Evolutionary conservation across 2,329 filamentous ascomycete species (phyloP).

Genomic region (Beauveria rudraprayagi): DNA sequence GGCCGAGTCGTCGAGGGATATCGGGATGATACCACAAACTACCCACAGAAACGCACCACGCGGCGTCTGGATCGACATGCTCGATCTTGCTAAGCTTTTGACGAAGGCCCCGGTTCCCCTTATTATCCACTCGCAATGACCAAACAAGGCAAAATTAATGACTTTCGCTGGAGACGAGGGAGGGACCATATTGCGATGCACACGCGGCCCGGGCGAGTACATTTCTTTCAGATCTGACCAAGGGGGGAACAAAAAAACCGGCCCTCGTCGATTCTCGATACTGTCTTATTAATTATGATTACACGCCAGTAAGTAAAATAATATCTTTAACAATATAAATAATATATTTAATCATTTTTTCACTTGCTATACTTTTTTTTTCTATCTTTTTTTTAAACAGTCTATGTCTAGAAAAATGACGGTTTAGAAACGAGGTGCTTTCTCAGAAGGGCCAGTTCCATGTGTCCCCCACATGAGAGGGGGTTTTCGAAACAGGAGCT

Average conservation of each 20-base stretch:
- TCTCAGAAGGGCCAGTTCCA: too few relatives aligned
- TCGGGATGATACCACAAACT: background rate
- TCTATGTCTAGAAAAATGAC: too few relatives aligned
- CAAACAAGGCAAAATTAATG: background rate
- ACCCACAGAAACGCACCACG: background rate
- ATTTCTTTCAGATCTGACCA: too few relatives aligned
- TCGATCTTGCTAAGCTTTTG: background rate
- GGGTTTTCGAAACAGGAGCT: background rate
- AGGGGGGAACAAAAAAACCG: too few relatives aligned
- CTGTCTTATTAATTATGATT: too few relatives aligned
- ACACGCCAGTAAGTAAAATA: too few relatives aligned
- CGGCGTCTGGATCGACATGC: background rate
- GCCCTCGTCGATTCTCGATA: too few relatives aligned
- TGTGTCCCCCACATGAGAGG: background rate
- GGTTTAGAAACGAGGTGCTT: too few relatives aligned
- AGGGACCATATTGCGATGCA: background rate
- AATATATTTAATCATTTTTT: too few relatives aligned
- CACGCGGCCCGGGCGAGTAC: background rate
- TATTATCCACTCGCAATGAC: background rate
- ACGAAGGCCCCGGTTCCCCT: background rate
- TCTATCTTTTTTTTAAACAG: too few relatives aligned
- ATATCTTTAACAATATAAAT: too few relatives aligned
- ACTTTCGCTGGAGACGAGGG: background rate
- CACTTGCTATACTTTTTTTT: too few relatives aligned
- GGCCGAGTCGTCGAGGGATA: background rate